Conservation (phyloP, 176 grass and related monocot genomes). For the Phyllostachys edulis region DNA sequence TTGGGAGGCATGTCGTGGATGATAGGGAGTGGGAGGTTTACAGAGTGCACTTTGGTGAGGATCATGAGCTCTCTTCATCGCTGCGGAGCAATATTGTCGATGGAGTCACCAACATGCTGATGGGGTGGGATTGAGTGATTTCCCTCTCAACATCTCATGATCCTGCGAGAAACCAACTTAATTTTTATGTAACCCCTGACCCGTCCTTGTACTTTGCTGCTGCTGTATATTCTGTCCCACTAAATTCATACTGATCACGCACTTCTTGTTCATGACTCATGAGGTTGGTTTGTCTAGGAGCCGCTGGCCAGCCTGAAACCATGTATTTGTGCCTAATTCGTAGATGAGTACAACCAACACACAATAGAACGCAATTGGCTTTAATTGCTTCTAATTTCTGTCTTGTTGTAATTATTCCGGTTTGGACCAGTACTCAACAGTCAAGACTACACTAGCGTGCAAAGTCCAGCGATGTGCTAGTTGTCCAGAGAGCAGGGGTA, state of each 20-base stretch:
- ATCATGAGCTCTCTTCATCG: constrained; percentile 42
- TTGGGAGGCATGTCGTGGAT: constrained; percentile 54
- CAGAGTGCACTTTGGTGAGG: constrained; percentile 62
- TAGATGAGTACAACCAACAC: neutral
- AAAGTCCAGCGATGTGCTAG: no score
- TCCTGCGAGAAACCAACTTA: neutral
- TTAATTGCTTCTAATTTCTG: neutral
- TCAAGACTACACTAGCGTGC: no score
- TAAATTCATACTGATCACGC: neutral
- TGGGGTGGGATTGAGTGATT: constrained; percentile 66
- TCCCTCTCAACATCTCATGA: neutral
- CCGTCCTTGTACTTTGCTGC: no score
- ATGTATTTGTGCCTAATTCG: neutral
- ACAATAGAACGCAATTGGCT: neutral
- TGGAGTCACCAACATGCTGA: constrained; percentile 66
- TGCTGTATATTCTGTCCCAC: no score
- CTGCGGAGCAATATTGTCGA: constrained; percentile 43
- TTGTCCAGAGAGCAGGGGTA: no score
- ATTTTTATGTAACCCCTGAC: no score
- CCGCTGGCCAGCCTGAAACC: neutral
- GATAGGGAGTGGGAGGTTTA: constrained; percentile 87
- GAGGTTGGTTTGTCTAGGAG: neutral
- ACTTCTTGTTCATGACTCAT: neutral
- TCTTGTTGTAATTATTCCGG: neutral
- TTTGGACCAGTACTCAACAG: no score